These are phyloP conservation scores for Epithele typhae DNA, from an alignment of 768 basidiomycete genomes.

Conservation along the genomic window DNA sequence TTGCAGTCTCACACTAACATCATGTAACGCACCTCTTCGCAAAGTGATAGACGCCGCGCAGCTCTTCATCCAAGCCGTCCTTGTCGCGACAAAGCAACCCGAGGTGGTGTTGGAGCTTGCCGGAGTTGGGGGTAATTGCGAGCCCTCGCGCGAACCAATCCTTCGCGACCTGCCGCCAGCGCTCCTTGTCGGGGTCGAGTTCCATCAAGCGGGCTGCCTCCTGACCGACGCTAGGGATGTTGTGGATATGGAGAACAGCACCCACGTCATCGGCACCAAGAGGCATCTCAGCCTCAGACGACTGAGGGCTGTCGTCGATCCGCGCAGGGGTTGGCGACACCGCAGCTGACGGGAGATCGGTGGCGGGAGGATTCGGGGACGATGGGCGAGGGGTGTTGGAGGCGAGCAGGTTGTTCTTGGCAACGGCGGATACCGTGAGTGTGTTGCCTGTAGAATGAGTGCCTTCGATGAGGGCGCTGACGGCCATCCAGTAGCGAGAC, in stretches of 20 bases:
- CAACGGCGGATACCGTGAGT: conserved; percentile 50
- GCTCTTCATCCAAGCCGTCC: conserved; percentile 82
- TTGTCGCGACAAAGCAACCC: conserved; percentile 84
- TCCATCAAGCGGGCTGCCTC: conserved; percentile 79
- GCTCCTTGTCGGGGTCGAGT: conserved; percentile 87
- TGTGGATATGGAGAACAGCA: conserved; percentile 6
- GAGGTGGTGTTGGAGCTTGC: conserved; percentile 91
- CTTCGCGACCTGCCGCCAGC: conserved; percentile 83
- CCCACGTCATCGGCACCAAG: conserved; percentile 9
- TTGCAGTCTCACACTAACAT: not conserved
- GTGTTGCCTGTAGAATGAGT: conserved; percentile 31
- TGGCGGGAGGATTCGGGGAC: conserved; percentile 9
- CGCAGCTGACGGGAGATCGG: conserved; percentile 18
- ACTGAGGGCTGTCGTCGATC: conserved; percentile 27
- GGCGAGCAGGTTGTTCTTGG: conserved; percentile 23
- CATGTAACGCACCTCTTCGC: conserved; percentile 71
- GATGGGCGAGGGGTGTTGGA: conserved; percentile 26
- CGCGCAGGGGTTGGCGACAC: conserved; percentile 21
- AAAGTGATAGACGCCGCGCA: conserved; percentile 89
- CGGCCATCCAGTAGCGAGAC: conserved; percentile 90
- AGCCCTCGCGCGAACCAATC: conserved; percentile 93
- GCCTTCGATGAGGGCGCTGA: conserved; percentile 78
- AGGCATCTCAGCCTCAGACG: conserved; percentile 19
- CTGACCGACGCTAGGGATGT: conserved; percentile 71
- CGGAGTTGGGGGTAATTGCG: conserved; percentile 87